These are phyloP conservation scores for Phytophthora pinifolia DNA, from an alignment of 352 stramenopile species.

Conservation along the genomic window DNA sequence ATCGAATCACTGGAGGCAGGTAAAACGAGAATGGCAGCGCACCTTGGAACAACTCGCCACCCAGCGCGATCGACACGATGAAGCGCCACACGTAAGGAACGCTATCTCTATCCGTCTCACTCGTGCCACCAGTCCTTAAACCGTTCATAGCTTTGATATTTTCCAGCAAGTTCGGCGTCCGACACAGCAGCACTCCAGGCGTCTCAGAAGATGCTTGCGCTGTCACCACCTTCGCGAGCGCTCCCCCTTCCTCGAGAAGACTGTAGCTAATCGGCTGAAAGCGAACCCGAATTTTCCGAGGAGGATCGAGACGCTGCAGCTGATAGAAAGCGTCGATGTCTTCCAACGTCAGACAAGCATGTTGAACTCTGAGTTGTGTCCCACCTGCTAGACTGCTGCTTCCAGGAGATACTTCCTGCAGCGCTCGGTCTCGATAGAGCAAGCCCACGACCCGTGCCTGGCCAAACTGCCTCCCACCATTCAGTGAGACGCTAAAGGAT, in stretches of 20 bases:
- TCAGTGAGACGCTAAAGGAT: constrained; percentile 54
- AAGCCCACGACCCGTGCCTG: constrained; percentile 38
- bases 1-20: constrained; percentile 57
- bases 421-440: constrained; percentile 47
- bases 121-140: constrained; percentile 8
- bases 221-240: constrained; percentile 20
- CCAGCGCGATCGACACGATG: constrained; percentile 41
- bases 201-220: constrained; percentile 12
- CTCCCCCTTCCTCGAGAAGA: neutral
- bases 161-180: constrained; percentile 55
- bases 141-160: constrained; percentile 41
- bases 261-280: constrained; percentile 46
- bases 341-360: constrained; percentile 41
- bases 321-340: constrained; percentile 43
- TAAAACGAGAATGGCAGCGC: constrained; percentile 52
- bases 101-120: constrained; percentile 5
- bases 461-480: constrained; percentile 63
- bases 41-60: constrained; percentile 46
- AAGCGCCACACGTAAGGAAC: constrained; percentile 33
- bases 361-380: constrained; percentile 30
- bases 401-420: constrained; percentile 36
- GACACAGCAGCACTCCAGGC: constrained; percentile 36
- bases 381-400: constrained; percentile 48
- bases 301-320: constrained; percentile 48
- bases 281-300: constrained; percentile 43